Base-by-base conservation (phyloP, 2,329 filamentous ascomycete species). In the Cercospora sojina region DNA sequence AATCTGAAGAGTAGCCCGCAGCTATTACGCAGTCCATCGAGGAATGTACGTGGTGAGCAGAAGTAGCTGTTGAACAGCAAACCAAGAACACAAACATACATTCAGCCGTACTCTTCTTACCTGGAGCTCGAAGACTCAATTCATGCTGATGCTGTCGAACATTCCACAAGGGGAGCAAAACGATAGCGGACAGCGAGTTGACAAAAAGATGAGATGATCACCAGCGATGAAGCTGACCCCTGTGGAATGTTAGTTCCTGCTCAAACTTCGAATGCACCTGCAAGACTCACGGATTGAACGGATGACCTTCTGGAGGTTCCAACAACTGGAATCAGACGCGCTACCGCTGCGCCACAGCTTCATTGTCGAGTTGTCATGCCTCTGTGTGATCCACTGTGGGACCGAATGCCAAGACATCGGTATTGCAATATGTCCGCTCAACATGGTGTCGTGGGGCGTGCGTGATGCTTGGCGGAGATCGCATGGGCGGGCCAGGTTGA, bases 301-400 rank as follows among this genome's bases (percentile, higher is more conserved):
- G 68, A 69, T 69, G 67, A 68, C 64, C 68, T 69, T 67, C 58
- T 66, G 64, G 66, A 66, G 76, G 53, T 49, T 68, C 67, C 53
- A 69, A 56, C n/a, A 23, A 64, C 64, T 61, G 69, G 67, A 69
- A 69, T 66, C 62, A 68, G 56, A 67, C 62, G 61, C 66, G 66
- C 63, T 69, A 69, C 62, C 66, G 69, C 57, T 68, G 57, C 59
- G 59, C 65, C 63, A 67, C 68, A 67, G 62, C 53, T 59, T 43
- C 59, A 9, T 41, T 27, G 9, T 38, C 32, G 13, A 38, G 13
- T 16, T 38, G 32, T 38, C 16, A 38, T 38, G 35, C 35, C 16
- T n/a, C 16, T 38, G 35, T 7, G 16, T 38, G 35, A 38, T 38
- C 35, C 35, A 38, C 35, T 38, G 35, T 38, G 35, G 35, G 35